Conservation (phyloP, 75 land plant species). For the Sequoiadendron giganteum region DNA sequence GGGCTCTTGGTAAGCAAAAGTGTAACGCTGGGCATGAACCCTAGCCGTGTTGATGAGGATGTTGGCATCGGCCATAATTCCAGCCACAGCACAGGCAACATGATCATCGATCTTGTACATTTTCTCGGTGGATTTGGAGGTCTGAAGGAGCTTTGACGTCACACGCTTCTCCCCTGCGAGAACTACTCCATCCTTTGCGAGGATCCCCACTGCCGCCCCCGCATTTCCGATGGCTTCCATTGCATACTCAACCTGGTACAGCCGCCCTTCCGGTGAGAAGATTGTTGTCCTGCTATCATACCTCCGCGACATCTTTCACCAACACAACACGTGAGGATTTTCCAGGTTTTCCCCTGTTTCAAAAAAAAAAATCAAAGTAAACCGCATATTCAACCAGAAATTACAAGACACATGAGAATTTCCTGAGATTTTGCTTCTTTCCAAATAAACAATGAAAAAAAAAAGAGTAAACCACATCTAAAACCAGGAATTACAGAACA, state of each 20-base stretch:
- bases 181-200: conserved; percentile 74
- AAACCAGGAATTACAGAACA: no score
- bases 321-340: not conserved
- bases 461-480: no score
- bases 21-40: conserved; percentile 66
- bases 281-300: conserved; percentile 85
- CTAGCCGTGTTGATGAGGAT: conserved; percentile 78
- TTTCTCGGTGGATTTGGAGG: conserved; percentile 77
- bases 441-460: no score
- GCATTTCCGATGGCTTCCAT: conserved; percentile 92
- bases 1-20: conserved; percentile 67
- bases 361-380: no score
- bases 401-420: no score
- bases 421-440: no score
- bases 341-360: no score
- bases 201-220: conserved; percentile 69
- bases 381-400: no score
- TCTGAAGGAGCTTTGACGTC: conserved; percentile 82
- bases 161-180: conserved; percentile 83
- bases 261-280: conserved; percentile 85
- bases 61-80: conserved; percentile 86
- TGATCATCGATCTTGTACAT: conserved; percentile 93
- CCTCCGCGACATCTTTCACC: conserved; percentile 57
- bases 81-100: conserved; percentile 83
- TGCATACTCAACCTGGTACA: conserved; percentile 85